Evolutionary conservation across 179 eudicot species (phyloP).

Genomic region (Amaranthus tricolor): DNA sequence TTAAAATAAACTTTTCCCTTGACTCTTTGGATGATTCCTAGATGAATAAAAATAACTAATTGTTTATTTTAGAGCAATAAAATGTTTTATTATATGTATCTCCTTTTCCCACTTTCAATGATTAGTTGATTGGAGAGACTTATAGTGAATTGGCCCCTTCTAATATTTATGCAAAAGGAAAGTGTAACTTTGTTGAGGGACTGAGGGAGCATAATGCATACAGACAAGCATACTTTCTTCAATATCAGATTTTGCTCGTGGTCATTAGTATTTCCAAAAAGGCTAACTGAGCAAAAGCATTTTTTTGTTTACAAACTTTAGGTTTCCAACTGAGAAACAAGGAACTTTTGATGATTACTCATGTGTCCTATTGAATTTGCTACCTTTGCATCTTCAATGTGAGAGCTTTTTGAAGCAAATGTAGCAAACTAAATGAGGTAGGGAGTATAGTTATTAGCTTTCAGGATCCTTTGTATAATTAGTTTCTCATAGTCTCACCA

Average conservation of each 20-base stretch:
- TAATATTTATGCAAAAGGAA: background rate
- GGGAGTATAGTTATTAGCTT: background rate
- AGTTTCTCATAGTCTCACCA: too few species aligned
- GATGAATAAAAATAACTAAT: background rate
- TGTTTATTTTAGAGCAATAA: background rate
- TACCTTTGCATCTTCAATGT: too few species aligned
- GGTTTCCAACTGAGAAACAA: background rate
- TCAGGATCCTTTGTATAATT: background rate
- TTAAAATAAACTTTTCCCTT: background rate
- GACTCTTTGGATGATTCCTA: background rate
- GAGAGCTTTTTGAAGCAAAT: background rate
- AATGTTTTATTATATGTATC: background rate
- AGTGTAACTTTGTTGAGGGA: background rate
- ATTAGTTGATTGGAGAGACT: background rate
- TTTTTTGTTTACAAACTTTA: background rate
- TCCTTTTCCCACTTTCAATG: background rate
- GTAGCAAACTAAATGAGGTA: background rate
- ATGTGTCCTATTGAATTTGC: too few species aligned
- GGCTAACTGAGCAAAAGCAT: background rate
- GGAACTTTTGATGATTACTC: background rate
- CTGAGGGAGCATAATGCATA: background rate
- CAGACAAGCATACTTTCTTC: background rate
- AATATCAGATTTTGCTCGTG: background rate
- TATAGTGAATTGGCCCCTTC: background rate
- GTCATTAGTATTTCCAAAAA: constrained; percentile 3